Percentiles rank a stretch among this genome's conserved stretches.
These are phyloP conservation scores for Melanogaster broomeanus DNA, from an alignment of 768 basidiomycete genomes.

Conservation along the genomic window DNA sequence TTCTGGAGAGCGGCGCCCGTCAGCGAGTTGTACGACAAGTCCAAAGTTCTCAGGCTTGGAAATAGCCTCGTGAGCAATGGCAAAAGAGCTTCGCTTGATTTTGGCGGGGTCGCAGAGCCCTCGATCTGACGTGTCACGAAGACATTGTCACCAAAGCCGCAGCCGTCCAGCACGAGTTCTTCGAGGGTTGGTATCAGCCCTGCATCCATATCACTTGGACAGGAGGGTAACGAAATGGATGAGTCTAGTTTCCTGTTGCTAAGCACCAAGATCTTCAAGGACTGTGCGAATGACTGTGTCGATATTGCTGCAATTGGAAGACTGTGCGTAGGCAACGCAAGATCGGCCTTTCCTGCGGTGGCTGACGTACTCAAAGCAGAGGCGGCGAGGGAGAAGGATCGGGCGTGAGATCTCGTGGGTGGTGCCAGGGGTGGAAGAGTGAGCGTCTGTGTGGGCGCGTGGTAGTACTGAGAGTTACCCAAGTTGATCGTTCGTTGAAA, in stretches of 20 bases:
- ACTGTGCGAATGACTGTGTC: slow-evolving; percentile 58
- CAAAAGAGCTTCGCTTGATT: slow-evolving; percentile 56
- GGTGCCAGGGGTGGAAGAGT: slow-evolving; percentile 64
- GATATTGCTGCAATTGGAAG: slow-evolving; percentile 67
- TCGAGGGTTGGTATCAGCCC: slow-evolving; percentile 65
- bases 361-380: slow-evolving; percentile 15
- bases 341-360: slow-evolving; percentile 35
- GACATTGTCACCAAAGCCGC: slow-evolving; percentile 64
- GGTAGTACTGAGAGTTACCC: slow-evolving; percentile 61
- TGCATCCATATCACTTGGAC: slow-evolving; percentile 28
- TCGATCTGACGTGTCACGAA: slow-evolving; percentile 41
- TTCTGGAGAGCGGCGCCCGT: slow-evolving; percentile 53
- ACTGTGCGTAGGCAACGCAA: slow-evolving; percentile 64
- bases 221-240: slow-evolving; percentile 55
- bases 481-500: slow-evolving; percentile 35
- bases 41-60: slow-evolving; percentile 66
- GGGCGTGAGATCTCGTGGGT: slow-evolving; percentile 51
- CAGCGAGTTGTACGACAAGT: slow-evolving; percentile 75
- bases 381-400: slow-evolving; percentile 59
- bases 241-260: slow-evolving; percentile 68
- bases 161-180: slow-evolving; percentile 75
- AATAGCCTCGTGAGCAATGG: slow-evolving; percentile 65
- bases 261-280: slow-evolving; percentile 59
- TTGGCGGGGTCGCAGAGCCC: slow-evolving; percentile 38
- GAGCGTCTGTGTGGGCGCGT: slow-evolving; percentile 54